phyloP scores from a whole-genome alignment of 2,329 filamentous ascomycete species.

The Calonectria naviculata region DNA sequence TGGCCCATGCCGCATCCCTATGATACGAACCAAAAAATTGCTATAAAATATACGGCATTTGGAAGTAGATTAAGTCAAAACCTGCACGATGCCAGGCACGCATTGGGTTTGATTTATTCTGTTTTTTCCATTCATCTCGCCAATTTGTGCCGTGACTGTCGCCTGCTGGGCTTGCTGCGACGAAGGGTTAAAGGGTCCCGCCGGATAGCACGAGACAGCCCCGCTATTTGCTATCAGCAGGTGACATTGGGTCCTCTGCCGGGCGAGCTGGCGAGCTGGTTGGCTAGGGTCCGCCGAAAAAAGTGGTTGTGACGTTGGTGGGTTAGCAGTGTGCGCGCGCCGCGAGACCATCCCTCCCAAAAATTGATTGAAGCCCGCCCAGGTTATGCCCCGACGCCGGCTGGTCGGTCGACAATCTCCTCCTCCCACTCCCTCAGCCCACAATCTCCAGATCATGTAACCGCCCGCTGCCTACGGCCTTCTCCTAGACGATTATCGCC shows the following conservation, averaged over 20 bases:
- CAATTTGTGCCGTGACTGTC: neutral
- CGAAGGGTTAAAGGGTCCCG: neutral
- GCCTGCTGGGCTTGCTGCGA: neutral
- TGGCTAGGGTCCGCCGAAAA: neutral
- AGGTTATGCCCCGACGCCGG: constrained; percentile 34
- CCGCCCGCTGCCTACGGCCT: neutral
- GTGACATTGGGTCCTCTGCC: neutral
- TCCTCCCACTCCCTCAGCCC: constrained; percentile 27
- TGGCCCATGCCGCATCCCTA: neutral
- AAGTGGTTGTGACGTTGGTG: constrained; percentile 32
- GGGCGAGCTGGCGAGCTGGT: neutral
- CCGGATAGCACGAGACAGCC: constrained; percentile 11
- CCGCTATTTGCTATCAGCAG: neutral
- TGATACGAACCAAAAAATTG: neutral
- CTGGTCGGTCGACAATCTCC: constrained; percentile 32
- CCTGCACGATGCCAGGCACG: no score
- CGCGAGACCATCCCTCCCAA: constrained; percentile 25
- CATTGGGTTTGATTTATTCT: neutral
- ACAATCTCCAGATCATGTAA: constrained; percentile 36
- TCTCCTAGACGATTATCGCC: constrained; percentile 1
- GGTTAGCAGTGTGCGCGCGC: constrained; percentile 14
- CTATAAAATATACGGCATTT: neutral
- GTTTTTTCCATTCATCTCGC: neutral
- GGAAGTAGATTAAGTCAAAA: neutral
- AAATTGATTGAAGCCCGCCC: constrained; percentile 34